phyloP scores from a whole-genome alignment of 352 stramenopile species.

The Phytophthora hybrid region DNA sequence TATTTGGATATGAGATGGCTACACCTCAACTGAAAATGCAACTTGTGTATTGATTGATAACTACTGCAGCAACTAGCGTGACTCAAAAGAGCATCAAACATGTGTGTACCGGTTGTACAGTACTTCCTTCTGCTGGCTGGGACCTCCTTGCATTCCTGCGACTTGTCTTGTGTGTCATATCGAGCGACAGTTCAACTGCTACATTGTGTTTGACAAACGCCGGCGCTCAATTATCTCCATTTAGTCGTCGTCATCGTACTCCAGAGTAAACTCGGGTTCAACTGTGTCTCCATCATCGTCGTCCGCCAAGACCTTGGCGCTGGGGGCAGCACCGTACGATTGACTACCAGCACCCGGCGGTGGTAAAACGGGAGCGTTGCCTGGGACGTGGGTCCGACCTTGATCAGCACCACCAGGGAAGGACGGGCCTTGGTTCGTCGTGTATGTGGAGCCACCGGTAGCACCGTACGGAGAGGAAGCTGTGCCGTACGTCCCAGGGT shows the following conservation, averaged over 20 bases:
- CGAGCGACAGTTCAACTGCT: constrained; percentile 3
- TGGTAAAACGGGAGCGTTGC: constrained; percentile 28
- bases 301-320: constrained; percentile 44
- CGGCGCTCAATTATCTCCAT: constrained; percentile 35
- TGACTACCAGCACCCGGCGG: constrained; percentile 32
- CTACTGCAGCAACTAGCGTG: constrained; percentile 1
- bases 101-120: background rate
- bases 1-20: constrained; percentile 15
- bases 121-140: constrained; percentile 16
- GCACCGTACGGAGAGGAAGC: constrained; percentile 33
- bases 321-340: constrained; percentile 18
- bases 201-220: constrained; percentile 33
- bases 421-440: constrained; percentile 28
- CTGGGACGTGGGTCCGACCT: constrained; percentile 33
- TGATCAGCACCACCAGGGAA: constrained; percentile 31
- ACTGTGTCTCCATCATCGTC: constrained; percentile 69
- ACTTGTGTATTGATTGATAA: constrained; percentile 18
- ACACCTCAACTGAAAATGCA: constrained; percentile 17
- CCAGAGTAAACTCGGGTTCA: constrained; percentile 73
- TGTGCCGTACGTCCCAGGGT: constrained; percentile 21
- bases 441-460: constrained; percentile 19
- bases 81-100: constrained; percentile 17
- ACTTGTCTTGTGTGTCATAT: constrained; percentile 5
- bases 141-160: background rate
- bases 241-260: constrained; percentile 86